phyloP scores from a whole-genome alignment of 1,284 basidiomycete genomes.

The Papiliotrema terrestris region DNA sequence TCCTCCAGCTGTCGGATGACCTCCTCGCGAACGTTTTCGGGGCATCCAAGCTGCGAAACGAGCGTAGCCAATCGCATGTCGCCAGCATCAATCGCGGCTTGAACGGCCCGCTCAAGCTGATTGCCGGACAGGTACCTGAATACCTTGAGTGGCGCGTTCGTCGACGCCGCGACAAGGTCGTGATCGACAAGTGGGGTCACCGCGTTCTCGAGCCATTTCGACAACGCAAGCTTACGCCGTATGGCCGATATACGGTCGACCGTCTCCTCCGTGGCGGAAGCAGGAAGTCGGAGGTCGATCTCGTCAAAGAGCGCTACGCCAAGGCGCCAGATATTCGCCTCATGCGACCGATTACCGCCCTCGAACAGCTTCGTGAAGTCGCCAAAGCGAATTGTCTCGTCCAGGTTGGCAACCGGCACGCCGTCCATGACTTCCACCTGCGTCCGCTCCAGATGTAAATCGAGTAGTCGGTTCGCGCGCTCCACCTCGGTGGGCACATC shows the following conservation, averaged over 20 bases:
- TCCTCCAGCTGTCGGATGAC: constrained; percentile 72
- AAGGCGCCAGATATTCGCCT: constrained; percentile 79
- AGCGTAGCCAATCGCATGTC: constrained; percentile 78
- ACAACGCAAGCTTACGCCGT: constrained; percentile 75
- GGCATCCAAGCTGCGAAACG: constrained; percentile 83
- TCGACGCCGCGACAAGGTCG: constrained; percentile 59
- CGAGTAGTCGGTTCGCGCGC: constrained; percentile 65
- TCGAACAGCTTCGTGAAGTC: constrained; percentile 74
- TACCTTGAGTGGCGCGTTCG: constrained; percentile 55
- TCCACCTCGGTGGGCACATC: constrained; percentile 48
- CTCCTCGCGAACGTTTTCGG: constrained; percentile 71
- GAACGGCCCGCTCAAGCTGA: constrained; percentile 44
- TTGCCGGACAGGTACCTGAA: constrained; percentile 84
- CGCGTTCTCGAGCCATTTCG: constrained; percentile 76
- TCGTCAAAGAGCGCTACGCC: constrained; percentile 89
- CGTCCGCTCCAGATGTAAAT: constrained; percentile 74
- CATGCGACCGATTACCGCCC: constrained; percentile 66
- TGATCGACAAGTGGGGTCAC: constrained; percentile 71
- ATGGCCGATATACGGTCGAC: constrained; percentile 49
- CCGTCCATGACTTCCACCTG: constrained; percentile 58
- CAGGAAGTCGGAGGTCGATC: constrained; percentile 63
- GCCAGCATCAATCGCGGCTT: not conserved
- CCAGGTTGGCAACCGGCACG: constrained; percentile 60
- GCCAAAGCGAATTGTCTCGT: constrained; percentile 65
- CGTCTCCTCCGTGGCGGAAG: constrained; percentile 59